phyloP scores from a whole-genome alignment of 1,284 basidiomycete genomes.

The Trametes versicolor region DNA sequence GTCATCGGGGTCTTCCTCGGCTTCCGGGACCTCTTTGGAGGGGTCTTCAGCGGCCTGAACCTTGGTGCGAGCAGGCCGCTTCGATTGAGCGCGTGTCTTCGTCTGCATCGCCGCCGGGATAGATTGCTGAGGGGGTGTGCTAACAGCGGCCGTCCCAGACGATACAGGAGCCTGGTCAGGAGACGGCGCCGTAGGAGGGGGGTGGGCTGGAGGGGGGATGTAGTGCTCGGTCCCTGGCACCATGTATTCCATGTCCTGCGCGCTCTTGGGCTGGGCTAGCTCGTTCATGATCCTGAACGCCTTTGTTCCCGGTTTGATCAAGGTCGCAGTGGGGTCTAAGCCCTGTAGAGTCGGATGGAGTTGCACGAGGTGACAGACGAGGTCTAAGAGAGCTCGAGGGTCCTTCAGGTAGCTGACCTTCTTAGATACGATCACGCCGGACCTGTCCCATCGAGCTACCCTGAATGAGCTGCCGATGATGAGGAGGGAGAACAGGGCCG shows the following conservation, averaged over 20 bases:
- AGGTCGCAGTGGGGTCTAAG: slow-evolving; percentile 20
- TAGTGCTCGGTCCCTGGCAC: neutral
- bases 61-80: too few relatives aligned
- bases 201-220: neutral
- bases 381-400: slow-evolving; percentile 20
- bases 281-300: slow-evolving; percentile 21
- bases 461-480: slow-evolving; percentile 16
- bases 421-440: slow-evolving; percentile 29
- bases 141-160: neutral
- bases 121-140: too few relatives aligned
- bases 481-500: neutral
- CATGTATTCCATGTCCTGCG: neutral
- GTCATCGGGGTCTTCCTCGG: too few relatives aligned
- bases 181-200: neutral
- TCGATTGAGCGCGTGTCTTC: too few relatives aligned
- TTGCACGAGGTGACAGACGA: slow-evolving; percentile 25
- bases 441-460: slow-evolving; percentile 29
- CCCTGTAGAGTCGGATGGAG: slow-evolving; percentile 20
- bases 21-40: neutral
- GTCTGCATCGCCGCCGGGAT: too few relatives aligned
- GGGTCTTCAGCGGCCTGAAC: neutral
- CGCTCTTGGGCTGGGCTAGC: neutral
- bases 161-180: neutral
- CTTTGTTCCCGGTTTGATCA: neutral
- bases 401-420: slow-evolving; percentile 23